Evolutionary conservation across 2,329 filamentous ascomycete genomes (phyloP), one percentile per base, ranked within the genome.

Genomic region (Cytospora piceae): DNA sequence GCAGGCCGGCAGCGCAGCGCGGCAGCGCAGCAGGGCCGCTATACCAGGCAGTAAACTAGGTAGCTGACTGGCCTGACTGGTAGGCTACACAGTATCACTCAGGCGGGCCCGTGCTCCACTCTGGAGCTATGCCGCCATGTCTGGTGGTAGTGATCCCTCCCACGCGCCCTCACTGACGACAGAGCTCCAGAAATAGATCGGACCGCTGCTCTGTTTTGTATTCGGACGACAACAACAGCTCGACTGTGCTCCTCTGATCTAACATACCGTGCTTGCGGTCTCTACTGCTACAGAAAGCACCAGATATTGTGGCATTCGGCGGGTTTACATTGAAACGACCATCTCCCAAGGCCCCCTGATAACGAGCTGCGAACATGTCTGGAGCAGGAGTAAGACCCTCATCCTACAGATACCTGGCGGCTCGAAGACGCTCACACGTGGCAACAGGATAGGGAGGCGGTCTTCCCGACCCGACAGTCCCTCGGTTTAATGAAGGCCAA

Each of bases 391-490:
- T 80, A 75, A 69, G 58, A 64, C 20, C 51, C 67, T 62, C 59
- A 65, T 64, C 72, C 69, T 65, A 51, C 56, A 63, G 62, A 61
- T 29, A 37, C 49, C 39, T 39, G n/a, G 31, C 29, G 39, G 57
- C 6, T 49, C 17, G 31, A 32, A 61, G 12, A 52, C 62, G 64
- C 66, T 68, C 53, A 68, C 63, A 58, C 58, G 32, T 20, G 27
- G 20, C 24, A 17, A 64, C 51, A 97, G 94, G 93, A 94, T 78
- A 89, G 95, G 78, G 95, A 99, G 82, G 86, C 94, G 75, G 94
- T 99, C 81, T 99, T 99, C 81, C 92, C 95, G 74, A 99, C 95
- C 76, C 92, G 95, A 75, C 95, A 99, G 84, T 96, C 93, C 78
- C 84, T 99, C 80, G 94, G 93, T 70, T 80, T 96, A 76, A 99